Conservation (phyloP, 441 rosid genomes). For the Erodium moschatum region DNA sequence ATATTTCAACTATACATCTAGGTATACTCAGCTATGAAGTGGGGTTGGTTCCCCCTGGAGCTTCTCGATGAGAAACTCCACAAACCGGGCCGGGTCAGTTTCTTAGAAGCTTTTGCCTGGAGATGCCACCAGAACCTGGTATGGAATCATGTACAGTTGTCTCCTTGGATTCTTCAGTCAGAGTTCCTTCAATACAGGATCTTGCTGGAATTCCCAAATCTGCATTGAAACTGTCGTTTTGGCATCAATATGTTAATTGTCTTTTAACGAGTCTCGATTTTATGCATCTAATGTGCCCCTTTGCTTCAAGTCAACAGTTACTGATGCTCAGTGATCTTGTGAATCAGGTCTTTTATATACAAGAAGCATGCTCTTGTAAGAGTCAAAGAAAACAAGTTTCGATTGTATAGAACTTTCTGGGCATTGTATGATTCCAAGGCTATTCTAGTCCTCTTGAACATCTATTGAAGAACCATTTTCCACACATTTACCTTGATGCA, state of each 20-base stretch:
- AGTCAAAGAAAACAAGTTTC: neutral
- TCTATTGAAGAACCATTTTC: constrained; percentile 5
- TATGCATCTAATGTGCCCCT: too few species aligned
- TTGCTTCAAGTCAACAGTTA: neutral
- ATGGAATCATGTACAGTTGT: constrained; percentile 14
- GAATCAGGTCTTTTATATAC: constrained; percentile 4
- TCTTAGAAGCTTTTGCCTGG: constrained; percentile 26
- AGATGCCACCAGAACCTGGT: constrained; percentile 24
- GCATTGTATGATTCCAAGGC: constrained; percentile 14
- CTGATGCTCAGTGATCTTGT: neutral
- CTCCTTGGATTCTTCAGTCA: constrained; percentile 16
- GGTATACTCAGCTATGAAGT: constrained; percentile 37
- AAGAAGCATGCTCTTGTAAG: neutral
- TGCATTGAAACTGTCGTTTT: neutral
- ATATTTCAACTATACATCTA: constrained; percentile 15
- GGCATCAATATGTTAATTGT: too few species aligned
- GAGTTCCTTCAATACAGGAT: constrained; percentile 15
- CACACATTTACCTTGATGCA: too few species aligned
- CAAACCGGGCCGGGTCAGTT: constrained; percentile 25
- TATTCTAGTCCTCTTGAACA: constrained; percentile 20
- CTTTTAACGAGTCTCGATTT: too few species aligned
- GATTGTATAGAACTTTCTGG: neutral
- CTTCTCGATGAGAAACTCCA: constrained; percentile 34
- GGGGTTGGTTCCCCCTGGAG: constrained; percentile 45
- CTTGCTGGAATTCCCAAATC: neutral